A percentile compares a stretch with the other conserved stretches of the same genome.
Evolutionary conservation across 176 grass and related monocot genomes (phyloP).

Genomic region (Guadua angustifolia): DNA sequence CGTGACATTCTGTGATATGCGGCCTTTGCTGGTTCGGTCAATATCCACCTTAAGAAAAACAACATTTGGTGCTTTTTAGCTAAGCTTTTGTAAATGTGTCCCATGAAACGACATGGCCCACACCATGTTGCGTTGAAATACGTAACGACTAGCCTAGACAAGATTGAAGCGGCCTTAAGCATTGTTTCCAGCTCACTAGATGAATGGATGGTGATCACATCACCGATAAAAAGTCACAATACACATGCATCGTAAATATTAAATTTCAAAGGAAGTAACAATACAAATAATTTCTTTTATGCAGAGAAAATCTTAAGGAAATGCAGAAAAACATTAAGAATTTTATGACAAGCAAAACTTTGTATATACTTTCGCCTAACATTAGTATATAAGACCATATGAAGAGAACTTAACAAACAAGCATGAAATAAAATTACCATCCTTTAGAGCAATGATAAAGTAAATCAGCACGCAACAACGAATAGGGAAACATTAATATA

Average conservation of each 20-base stretch:
- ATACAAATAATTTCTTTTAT: constrained; percentile 1
- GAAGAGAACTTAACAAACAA: constrained; percentile 25
- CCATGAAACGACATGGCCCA: constrained; percentile 68
- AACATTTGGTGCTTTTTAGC: constrained; percentile 60
- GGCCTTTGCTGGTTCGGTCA: constrained; percentile 51
- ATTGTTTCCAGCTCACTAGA: constrained; percentile 52
- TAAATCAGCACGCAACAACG: constrained; percentile 38
- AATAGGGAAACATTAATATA: constrained; percentile 30
- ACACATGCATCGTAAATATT: not conserved
- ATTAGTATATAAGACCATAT: not conserved
- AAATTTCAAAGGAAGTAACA: not conserved
- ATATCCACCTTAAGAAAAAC: constrained; percentile 75
- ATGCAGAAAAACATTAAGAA: constrained; percentile 7
- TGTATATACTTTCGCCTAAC: not conserved
- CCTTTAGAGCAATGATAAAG: constrained; percentile 52
- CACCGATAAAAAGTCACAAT: constrained; percentile 41
- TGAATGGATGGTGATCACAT: constrained; percentile 61
- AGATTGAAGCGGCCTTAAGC: constrained; percentile 51
- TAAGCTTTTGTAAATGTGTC: constrained; percentile 63
- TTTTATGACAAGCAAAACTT: not conserved
- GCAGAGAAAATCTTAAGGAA: constrained; percentile 12
- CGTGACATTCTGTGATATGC: constrained; percentile 63
- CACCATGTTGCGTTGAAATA: constrained; percentile 85
- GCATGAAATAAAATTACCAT: constrained; percentile 50
- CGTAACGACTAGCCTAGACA: constrained; percentile 52